phyloP scores from a whole-genome alignment of 495 filamentous ascomycete genomes.

The Parathielavia hyrcaniae region DNA sequence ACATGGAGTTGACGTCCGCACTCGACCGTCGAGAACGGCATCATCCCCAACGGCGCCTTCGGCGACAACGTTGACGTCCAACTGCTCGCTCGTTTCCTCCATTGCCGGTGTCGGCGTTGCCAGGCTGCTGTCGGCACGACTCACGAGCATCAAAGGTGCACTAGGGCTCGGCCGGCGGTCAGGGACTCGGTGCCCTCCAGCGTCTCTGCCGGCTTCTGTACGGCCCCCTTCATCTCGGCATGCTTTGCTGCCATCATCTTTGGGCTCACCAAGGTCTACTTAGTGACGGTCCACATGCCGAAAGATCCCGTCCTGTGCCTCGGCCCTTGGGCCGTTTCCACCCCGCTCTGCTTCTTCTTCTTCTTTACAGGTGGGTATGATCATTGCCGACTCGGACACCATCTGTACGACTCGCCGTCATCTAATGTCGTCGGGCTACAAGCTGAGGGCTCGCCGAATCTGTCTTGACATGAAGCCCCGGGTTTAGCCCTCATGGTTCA shows the following conservation, averaged over 20 bases:
- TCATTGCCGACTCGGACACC: conserved; percentile 51
- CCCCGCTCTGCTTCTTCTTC: conserved; percentile 58
- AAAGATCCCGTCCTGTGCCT: conserved; percentile 52
- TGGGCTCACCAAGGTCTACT: conserved; percentile 56
- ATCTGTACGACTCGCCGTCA: conserved; percentile 61
- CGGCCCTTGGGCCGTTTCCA: conserved; percentile 51
- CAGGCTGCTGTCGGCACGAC: too few relatives aligned
- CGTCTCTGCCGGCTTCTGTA: conserved; percentile 56
- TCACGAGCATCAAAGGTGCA: conserved; percentile 45
- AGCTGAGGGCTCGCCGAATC: conserved; percentile 45
- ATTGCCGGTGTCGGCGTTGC: conserved; percentile 56
- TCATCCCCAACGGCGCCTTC: conserved; percentile 53
- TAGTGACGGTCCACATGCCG: conserved; percentile 55
- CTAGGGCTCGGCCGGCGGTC: conserved; percentile 49
- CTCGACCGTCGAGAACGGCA: conserved; percentile 62
- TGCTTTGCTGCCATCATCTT: conserved; percentile 58
- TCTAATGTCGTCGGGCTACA: too few relatives aligned
- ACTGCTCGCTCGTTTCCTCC: conserved; percentile 53
- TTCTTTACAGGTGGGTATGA: too few relatives aligned
- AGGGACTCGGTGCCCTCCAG: conserved; percentile 46
- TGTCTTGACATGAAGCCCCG: conserved; percentile 44
- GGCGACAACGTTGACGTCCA: conserved; percentile 47
- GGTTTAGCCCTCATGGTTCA: conserved; percentile 40
- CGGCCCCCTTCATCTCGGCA: conserved; percentile 55
- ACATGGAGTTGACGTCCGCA: conserved; percentile 60